Evolutionary conservation across 2,329 filamentous ascomycete species (phyloP), one percentile per base, ranked within the genome.

Genomic region (Exophiala sideris): DNA sequence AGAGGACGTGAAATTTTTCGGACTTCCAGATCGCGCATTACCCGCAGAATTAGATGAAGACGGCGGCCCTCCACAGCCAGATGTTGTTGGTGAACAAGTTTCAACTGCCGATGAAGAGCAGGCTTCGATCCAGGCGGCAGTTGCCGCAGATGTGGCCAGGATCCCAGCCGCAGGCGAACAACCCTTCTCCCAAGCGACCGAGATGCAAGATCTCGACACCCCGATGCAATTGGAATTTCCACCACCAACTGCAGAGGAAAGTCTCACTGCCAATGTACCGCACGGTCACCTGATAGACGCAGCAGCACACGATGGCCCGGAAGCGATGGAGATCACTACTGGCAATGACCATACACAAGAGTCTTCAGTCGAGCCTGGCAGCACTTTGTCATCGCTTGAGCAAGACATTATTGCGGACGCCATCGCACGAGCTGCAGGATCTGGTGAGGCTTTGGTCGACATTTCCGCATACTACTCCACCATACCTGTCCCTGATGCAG

Each of bases 361-460:
- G 16, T 10, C 24, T 29, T 35, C 40, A 7, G 45, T 14, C 7
- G 18, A 16, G n/a, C 44, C 16, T 20, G 11, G 20, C 11, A 50
- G 33, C 3, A 16, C n/a, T 6, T 36, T 50, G 33, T 45, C 48
- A 7, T 21, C 14, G 14, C 36, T 24, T 12, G 66, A 68, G 39
- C 66, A 68, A 50, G 60, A 63, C 4, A 61, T 61, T 14, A 66
- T 70, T 41, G 64, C 67, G 32, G 57, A 64, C 1, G 62, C 67
- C 14, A 67, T 71, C 29, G 51, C 52, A 12, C 57, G 41, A 12
- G 58, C 54, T 29, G 45, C 56, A 5, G 45, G 56, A 34, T 29
- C 57, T 12, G 36, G 45, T 44, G 50, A 59, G 5, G 35, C 49
- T 44, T 41, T 38, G 6, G 45, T 57, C 45, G 41, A 53, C 18